Conservation (phyloP, 257 asterid species). For the Pogostemon cablin region DNA sequence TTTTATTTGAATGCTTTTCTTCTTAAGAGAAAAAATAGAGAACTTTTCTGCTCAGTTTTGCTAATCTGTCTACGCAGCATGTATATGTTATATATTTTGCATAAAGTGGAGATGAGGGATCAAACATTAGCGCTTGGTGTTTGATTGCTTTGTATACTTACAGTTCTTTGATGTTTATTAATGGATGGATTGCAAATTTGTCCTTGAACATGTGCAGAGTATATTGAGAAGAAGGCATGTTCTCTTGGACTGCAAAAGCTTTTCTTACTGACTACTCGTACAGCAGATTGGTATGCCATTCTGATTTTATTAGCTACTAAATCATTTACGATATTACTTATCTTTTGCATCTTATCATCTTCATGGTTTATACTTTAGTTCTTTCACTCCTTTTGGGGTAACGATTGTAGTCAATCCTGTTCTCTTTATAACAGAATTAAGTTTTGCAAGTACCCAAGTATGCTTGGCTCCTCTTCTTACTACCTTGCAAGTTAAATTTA, state of each 20-base stretch:
- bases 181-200: background rate
- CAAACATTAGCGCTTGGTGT: background rate
- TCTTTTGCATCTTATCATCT: background rate
- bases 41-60: background rate
- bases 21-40: constrained; percentile 8
- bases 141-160: constrained; percentile 25
- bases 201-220: constrained; percentile 55
- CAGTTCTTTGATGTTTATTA: constrained; percentile 6
- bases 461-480: background rate
- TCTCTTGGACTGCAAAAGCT: constrained; percentile 76
- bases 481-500: background rate
- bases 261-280: constrained; percentile 90
- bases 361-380: background rate
- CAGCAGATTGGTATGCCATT: constrained; percentile 86
- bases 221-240: constrained; percentile 89
- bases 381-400: background rate
- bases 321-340: background rate
- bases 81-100: background rate
- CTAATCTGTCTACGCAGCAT: background rate
- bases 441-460: background rate
- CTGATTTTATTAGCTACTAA: background rate
- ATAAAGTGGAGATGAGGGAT: background rate
- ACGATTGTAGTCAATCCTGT: background rate
- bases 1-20: constrained; percentile 1
- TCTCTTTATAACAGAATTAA: background rate